Conservation (phyloP, 2,329 filamentous ascomycete species). For the Penicillium sp. region DNA sequence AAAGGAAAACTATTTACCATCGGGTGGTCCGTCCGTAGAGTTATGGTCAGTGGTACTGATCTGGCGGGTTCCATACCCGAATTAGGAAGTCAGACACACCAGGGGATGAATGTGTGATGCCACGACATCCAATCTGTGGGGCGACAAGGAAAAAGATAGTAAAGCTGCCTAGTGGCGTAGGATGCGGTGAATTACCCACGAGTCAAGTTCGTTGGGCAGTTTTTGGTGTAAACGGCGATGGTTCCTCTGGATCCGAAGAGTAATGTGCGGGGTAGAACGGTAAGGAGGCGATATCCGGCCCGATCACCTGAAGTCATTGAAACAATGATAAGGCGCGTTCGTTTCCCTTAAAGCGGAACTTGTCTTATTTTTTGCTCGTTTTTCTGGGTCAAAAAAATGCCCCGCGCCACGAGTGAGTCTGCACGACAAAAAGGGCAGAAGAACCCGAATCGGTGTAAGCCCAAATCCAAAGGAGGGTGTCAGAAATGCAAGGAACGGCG, state of each 20-base stretch:
- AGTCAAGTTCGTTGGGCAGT: not conserved
- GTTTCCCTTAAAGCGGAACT: not conserved
- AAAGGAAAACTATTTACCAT: not conserved
- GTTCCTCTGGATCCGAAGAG: not conserved
- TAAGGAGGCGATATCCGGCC: conserved; percentile 3
- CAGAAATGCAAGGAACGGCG: conserved; percentile 25
- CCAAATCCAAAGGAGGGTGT: conserved; percentile 24
- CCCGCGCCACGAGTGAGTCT: not conserved
- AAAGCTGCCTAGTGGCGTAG: not conserved
- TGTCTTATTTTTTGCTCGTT: not conserved
- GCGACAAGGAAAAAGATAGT: not conserved
- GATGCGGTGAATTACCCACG: not conserved
- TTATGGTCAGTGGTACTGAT: not conserved
- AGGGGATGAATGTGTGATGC: not conserved
- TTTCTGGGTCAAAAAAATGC: not conserved
- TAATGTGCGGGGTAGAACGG: conserved; percentile 5
- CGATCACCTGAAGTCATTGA: conserved; percentile 4
- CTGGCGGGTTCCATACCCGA: not conserved
- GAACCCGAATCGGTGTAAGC: conserved; percentile 24
- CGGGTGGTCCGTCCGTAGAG: not conserved
- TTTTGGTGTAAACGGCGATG: not conserved
- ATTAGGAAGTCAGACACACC: not conserved
- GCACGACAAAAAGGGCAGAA: conserved; percentile 15
- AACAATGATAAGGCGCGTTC: conserved; percentile 2
- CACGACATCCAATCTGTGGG: not conserved